phyloP scores from a whole-genome alignment of 139 green algal species.

The Gonium pectorale region DNA sequence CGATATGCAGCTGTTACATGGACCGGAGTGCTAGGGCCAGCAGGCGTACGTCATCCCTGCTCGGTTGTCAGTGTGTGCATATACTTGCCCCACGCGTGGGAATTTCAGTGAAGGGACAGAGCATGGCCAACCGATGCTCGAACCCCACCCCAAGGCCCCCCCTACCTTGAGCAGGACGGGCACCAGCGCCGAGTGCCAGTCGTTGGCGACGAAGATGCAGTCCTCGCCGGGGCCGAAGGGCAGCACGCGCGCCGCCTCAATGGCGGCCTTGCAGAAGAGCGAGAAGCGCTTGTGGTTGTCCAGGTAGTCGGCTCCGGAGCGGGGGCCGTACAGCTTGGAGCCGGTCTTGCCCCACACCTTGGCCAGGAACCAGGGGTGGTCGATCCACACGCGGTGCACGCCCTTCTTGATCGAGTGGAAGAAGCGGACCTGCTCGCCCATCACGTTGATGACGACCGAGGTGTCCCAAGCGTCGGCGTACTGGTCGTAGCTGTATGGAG shows the following conservation, averaged over 20 bases:
- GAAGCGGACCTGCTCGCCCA: slow-evolving; percentile 93
- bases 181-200: slow-evolving; percentile 92
- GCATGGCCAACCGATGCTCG: too few species aligned
- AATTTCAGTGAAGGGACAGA: too few species aligned
- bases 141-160: too few species aligned
- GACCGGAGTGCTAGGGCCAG: too few species aligned
- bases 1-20: too few species aligned
- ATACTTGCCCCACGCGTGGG: too few species aligned
- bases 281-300: slow-evolving; percentile 98
- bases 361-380: slow-evolving; percentile 95
- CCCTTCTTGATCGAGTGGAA: slow-evolving; percentile 98
- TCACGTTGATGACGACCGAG: slow-evolving; percentile 77
- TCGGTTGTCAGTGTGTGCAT: too few species aligned
- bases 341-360: slow-evolving; percentile 98
- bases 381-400: slow-evolving; percentile 97
- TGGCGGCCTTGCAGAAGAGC: slow-evolving; percentile 94
- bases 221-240: slow-evolving; percentile 94
- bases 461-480: slow-evolving; percentile 98
- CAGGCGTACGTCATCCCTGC: too few species aligned
- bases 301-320: slow-evolving; percentile 90
- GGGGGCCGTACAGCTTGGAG: slow-evolving; percentile 95
- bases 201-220: slow-evolving; percentile 93
- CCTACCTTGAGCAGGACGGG: slow-evolving; percentile 91
- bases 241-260: slow-evolving; percentile 78
- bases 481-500: slow-evolving; percentile 92